Conservation (phyloP, 2,329 filamentous ascomycete genomes). For the Cryphonectria radicalis region DNA sequence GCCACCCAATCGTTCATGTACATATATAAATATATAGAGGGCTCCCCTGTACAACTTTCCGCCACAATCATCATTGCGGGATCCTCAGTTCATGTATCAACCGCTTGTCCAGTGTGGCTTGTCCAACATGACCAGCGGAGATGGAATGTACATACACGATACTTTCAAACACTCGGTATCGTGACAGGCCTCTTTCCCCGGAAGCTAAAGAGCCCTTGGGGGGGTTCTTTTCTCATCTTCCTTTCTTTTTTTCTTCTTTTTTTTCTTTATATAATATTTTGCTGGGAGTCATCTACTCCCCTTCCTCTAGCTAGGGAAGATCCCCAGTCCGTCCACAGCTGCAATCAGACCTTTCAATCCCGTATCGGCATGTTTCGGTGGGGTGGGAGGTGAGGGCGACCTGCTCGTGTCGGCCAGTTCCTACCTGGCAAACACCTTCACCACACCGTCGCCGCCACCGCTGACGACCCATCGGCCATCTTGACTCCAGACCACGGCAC, state of each 20-base stretch:
- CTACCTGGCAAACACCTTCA: constrained; percentile 81
- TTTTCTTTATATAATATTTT: not conserved
- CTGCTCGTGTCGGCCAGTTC: constrained; percentile 8
- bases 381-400: constrained; percentile 19
- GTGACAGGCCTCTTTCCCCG: not conserved
- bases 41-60: not conserved
- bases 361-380: constrained; percentile 20
- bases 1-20: constrained; percentile 3
- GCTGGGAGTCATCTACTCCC: not conserved
- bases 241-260: too few relatives aligned
- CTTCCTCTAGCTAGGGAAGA: constrained; percentile 5
- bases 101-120: not conserved
- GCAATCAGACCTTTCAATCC: constrained; percentile 1
- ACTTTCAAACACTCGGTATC: not conserved
- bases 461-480: constrained; percentile 95
- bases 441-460: constrained; percentile 90
- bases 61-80: not conserved
- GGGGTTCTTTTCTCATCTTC: not conserved
- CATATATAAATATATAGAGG: not conserved
- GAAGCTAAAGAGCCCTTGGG: not conserved
- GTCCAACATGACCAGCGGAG: constrained; percentile 6
- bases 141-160: not conserved
- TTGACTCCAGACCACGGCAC: constrained; percentile 91
- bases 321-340: not conserved
- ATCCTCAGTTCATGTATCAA: not conserved